Conservation (phyloP, 805 yeast genomes). For the Zygotorulaspora florentina region DNA sequence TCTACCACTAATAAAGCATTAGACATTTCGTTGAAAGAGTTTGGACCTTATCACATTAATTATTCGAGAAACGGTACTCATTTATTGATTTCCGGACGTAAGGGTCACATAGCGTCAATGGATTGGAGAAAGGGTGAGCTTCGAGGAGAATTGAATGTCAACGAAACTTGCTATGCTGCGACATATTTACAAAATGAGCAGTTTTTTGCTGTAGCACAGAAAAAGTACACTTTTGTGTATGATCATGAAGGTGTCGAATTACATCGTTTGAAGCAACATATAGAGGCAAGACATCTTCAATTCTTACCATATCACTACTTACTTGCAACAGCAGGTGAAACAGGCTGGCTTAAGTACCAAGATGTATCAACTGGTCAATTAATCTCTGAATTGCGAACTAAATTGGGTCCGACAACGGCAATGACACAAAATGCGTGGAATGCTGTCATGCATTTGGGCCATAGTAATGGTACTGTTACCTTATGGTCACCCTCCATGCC, state of each 20-base stretch:
- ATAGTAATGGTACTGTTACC: conserved; percentile 85
- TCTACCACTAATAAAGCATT: conserved; percentile 72
- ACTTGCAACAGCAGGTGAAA: conserved; percentile 80
- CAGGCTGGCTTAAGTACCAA: conserved; percentile 86
- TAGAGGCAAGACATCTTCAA: conserved; percentile 77
- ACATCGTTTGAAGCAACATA: conserved; percentile 85
- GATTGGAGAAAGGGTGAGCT: conserved; percentile 90
- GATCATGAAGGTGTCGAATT: conserved; percentile 88
- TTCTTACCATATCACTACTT: conserved; percentile 91
- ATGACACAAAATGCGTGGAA: conserved; percentile 94
- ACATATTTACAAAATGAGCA: conserved; percentile 90
- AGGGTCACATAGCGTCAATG: conserved; percentile 93
- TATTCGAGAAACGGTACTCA: conserved; percentile 87
- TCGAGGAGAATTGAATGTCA: conserved; percentile 75
- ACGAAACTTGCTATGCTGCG: conserved; percentile 88
- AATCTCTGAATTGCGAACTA: conserved; percentile 80
- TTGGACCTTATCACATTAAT: conserved; percentile 82
- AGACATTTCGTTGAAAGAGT: conserved; percentile 64
- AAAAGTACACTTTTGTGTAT: conserved; percentile 87
- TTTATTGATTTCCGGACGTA: conserved; percentile 76
- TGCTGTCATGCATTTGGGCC: conserved; percentile 92
- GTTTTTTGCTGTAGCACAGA: conserved; percentile 94
- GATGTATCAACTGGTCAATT: conserved; percentile 91
- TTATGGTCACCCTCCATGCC: conserved; percentile 91
- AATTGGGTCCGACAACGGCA: conserved; percentile 83